Base-by-base conservation (phyloP, 148 eudicot genomes). In the Bassia scoparia region DNA sequence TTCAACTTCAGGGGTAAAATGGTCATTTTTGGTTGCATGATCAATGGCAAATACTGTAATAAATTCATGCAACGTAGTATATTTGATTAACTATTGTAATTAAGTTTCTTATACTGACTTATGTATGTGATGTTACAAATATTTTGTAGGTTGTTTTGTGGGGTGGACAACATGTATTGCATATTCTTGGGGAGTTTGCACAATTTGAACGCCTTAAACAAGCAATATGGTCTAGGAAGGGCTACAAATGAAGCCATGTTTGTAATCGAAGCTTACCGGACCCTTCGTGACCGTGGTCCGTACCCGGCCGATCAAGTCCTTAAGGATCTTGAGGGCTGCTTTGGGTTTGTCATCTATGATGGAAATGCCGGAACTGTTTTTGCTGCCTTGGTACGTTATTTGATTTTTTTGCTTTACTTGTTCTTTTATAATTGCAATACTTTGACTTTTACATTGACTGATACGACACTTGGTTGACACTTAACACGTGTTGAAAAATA, bases 211-310 rank as follows among this genome's bases (percentile, higher is more conserved):
- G 29, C 68, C 66, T 88, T 90, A 4, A 89, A 79, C 75, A 88
- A 81, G 77, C 98, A 90, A 69, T 93, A 93, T 80, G 96, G 93
- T 0, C 82, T 93, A 3, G 78, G 86, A 33, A 93, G 87, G 83
- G 55, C 67, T 52, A 86, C 80, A 44, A 90, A 89, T 61, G 97
- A 91, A 81, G 89, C 97, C 37, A 86, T 86, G 87, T 82, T 85
- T 69, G 88, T 82, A 7, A 84, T 83, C 12, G 89, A 92, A 71
- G 98, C 98, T 27, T 92, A 92, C 74, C 81, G 88, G 73, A 92
- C 96, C 55, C 96, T 92, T 66, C 82, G 98, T 1, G 98, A 92
- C 80, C 85, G 96, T 2, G 90, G 98, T 38, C 98, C 98, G 4
- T 87, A 88, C 84, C 98, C 96, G 71, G 96, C 87, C 69, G 87